Evolutionary conservation across 2,329 filamentous ascomycete species (phyloP).

Genomic region (Colletotrichum aenigma): DNA sequence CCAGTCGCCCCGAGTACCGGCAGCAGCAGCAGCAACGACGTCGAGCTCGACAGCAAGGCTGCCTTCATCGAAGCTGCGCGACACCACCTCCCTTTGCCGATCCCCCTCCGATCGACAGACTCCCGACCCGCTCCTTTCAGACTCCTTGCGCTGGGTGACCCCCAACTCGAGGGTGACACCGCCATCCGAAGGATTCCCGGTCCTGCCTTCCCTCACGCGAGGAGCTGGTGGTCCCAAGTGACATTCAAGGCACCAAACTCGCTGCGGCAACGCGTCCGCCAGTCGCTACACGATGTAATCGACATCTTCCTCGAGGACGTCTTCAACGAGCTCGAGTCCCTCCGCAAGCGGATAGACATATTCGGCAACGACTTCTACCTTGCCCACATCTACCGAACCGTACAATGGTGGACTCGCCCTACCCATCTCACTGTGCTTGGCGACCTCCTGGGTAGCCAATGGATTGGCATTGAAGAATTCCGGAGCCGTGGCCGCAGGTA

Average conservation of each 20-base stretch:
- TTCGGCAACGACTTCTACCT: conserved; percentile 95
- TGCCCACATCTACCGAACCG: conserved; percentile 84
- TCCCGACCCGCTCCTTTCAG: conserved; percentile 72
- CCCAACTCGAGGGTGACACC: conserved; percentile 91
- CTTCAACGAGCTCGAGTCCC: conserved; percentile 66
- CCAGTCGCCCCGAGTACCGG: conserved; percentile 52
- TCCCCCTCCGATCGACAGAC: conserved; percentile 27
- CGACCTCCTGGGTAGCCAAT: conserved; percentile 92
- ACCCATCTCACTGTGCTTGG: conserved; percentile 90
- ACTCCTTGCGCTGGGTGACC: conserved; percentile 86
- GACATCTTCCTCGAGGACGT: conserved; percentile 72
- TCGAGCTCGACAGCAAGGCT: conserved; percentile 18
- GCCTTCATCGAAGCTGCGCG: conserved; percentile 43
- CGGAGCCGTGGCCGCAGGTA: conserved; percentile 72
- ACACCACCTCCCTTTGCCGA: conserved; percentile 29
- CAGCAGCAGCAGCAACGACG: background rate
- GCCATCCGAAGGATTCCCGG: conserved; percentile 70
- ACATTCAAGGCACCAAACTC: conserved; percentile 52
- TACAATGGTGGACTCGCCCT: conserved; percentile 83
- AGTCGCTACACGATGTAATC: conserved; percentile 61
- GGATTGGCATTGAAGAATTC: conserved; percentile 89
- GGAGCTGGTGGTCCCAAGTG: conserved; percentile 48
- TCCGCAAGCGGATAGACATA: conserved; percentile 83
- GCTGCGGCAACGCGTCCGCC: conserved; percentile 56
- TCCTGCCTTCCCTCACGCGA: conserved; percentile 58